A percentile compares a stretch with the other conserved stretches of the same genome.
phyloP scores from a whole-genome alignment of 768 basidiomycete species.

The Cystobasidium tubakii region DNA sequence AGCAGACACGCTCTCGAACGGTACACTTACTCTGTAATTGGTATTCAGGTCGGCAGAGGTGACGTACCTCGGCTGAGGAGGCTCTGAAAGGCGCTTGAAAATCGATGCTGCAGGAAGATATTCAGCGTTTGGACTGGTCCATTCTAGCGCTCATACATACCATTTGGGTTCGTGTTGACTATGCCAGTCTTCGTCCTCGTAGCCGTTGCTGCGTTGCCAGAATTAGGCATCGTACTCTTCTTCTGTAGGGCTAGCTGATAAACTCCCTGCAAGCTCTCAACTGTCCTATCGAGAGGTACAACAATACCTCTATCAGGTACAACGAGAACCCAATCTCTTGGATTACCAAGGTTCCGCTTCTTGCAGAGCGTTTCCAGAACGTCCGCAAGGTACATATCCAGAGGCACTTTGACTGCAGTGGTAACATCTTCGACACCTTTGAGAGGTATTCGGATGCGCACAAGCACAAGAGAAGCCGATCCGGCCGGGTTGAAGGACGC shows the following conservation, averaged over 20 bases:
- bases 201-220: slow-evolving; percentile 59
- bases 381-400: slow-evolving; percentile 96
- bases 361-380: slow-evolving; percentile 74
- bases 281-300: slow-evolving; percentile 87
- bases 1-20: not conserved
- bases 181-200: slow-evolving; percentile 52
- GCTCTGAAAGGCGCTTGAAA: slow-evolving; percentile 79
- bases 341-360: slow-evolving; percentile 50
- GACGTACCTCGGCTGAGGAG: slow-evolving; percentile 56
- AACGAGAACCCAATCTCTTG: slow-evolving; percentile 66
- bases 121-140: not conserved
- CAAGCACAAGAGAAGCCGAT: slow-evolving; percentile 26
- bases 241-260: slow-evolving; percentile 75
- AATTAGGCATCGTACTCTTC: slow-evolving; percentile 64
- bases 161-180: slow-evolving; percentile 74
- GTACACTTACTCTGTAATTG: slow-evolving; percentile 68
- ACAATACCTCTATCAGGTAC: slow-evolving; percentile 63
- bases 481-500: slow-evolving; percentile 31
- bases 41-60: slow-evolving; percentile 70
- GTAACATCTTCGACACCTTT: slow-evolving; percentile 26
- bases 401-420: slow-evolving; percentile 50
- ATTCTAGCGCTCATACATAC: slow-evolving; percentile 54
- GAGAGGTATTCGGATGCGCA: slow-evolving; percentile 38
- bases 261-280: slow-evolving; percentile 87
- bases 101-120: slow-evolving; percentile 68